These are phyloP conservation scores for Chytriomyces sp. DNA, from an alignment of 192 early-diverging fungal genomes.

Conservation along the genomic window DNA sequence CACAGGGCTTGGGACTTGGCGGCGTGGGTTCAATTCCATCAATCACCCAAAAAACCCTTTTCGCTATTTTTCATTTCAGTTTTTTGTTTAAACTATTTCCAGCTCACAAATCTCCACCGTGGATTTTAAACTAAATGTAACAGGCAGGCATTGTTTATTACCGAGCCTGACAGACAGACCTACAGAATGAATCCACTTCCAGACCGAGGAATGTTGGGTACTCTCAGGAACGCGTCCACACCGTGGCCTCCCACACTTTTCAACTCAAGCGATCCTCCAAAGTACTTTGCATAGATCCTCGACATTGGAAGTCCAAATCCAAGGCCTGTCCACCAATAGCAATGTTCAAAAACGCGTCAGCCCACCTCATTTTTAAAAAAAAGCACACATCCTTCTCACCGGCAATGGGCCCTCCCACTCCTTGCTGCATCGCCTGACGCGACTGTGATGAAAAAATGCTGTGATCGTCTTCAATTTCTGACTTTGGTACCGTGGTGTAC, in stretches of 20 bases:
- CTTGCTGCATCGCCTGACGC: slow-evolving; percentile 81
- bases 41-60: too few species aligned
- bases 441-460: slow-evolving; percentile 75
- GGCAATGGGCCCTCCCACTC: slow-evolving; percentile 92
- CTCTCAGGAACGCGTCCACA: slow-evolving; percentile 87
- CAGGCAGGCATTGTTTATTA: neutral
- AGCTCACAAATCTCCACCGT: too few species aligned
- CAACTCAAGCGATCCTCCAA: slow-evolving; percentile 87
- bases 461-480: slow-evolving; percentile 56
- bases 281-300: slow-evolving; percentile 72
- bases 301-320: slow-evolving; percentile 73
- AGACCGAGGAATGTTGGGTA: slow-evolving; percentile 78
- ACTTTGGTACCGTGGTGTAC: slow-evolving; percentile 83
- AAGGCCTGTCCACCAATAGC: slow-evolving; percentile 48
- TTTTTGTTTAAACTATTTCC: too few species aligned
- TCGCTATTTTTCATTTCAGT: too few species aligned
- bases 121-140: neutral
- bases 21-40: too few species aligned
- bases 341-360: neutral
- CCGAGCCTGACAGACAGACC: neutral
- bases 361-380: neutral
- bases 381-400: slow-evolving; percentile 30
- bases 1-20: too few species aligned
- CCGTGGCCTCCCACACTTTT: slow-evolving; percentile 85
- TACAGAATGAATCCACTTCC: slow-evolving; percentile 4